phyloP scores from a whole-genome alignment of 75 land plant species.

The Ceratopteris richardii region DNA sequence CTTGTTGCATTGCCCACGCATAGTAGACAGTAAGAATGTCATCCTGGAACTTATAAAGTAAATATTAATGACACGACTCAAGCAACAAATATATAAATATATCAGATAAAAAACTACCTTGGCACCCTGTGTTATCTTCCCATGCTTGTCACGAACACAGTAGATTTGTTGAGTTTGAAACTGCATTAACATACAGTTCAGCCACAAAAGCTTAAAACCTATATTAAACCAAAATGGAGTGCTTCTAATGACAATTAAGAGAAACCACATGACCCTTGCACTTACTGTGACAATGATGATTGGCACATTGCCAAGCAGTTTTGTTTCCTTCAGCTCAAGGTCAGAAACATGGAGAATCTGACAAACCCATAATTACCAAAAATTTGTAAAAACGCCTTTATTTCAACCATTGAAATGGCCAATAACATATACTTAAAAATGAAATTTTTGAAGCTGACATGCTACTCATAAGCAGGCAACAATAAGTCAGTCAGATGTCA shows the following conservation, averaged over 20 bases:
- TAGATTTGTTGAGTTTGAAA: conserved; percentile 92
- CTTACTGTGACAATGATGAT: conserved; percentile 32
- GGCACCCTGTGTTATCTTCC: conserved; percentile 68
- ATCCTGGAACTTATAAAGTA: conserved; percentile 38
- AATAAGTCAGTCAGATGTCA: no score
- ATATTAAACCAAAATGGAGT: no score
- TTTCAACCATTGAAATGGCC: background rate
- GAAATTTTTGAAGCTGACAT: no score
- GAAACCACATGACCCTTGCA: background rate
- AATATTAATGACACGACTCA: no score
- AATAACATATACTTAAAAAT: no score
- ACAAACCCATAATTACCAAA: conserved; percentile 1
- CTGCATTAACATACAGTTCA: conserved; percentile 20
- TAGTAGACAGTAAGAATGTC: conserved; percentile 82
- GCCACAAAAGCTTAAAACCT: no score
- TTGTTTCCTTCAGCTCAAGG: conserved; percentile 77
- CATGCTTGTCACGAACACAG: conserved; percentile 72
- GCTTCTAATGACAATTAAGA: conserved; percentile 4
- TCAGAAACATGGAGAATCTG: conserved; percentile 93
- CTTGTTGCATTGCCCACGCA: conserved; percentile 95
- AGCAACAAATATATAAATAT: no score
- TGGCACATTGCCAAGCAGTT: conserved; percentile 72
- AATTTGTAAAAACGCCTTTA: background rate
- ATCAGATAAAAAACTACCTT: conserved; percentile 29
- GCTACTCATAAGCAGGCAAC: no score